phyloP scores from a whole-genome alignment of 2,329 filamentous ascomycete species.

The Penicillium occitanis region DNA sequence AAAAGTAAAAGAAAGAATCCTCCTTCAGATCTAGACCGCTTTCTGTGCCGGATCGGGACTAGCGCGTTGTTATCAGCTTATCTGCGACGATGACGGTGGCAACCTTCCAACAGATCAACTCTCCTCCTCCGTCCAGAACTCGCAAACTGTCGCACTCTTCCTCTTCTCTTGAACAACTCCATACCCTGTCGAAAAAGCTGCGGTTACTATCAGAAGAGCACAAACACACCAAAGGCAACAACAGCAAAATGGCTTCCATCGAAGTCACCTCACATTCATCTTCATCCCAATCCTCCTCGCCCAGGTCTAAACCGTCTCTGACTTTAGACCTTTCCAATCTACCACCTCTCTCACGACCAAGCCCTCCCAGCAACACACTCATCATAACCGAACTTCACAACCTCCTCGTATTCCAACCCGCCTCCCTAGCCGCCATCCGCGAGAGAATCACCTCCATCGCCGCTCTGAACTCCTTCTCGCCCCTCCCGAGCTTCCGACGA shows the following conservation, averaged over 20 bases:
- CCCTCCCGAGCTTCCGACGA: conserved; percentile 51
- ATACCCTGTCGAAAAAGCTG: conserved; percentile 5
- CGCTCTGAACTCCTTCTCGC: conserved; percentile 52
- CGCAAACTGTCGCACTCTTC: conserved; percentile 14
- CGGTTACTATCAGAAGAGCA: conserved; percentile 6
- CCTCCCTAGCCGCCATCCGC: conserved; percentile 45
- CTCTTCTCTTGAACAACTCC: neutral
- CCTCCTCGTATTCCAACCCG: conserved; percentile 48
- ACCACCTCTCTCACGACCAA: conserved; percentile 46
- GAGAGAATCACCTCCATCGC: conserved; percentile 43
- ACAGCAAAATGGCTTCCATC: conserved; percentile 25
- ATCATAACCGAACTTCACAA: conserved; percentile 52
- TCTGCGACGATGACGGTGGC: conserved; percentile 19
- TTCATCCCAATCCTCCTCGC: conserved; percentile 27
- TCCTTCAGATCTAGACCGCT: conserved; percentile 11
- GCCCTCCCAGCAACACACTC: conserved; percentile 52
- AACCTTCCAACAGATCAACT: conserved; percentile 7
- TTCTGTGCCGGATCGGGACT: neutral
- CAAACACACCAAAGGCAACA: conserved; percentile 2
- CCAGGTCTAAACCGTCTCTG: conserved; percentile 38
- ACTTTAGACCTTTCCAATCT: conserved; percentile 49
- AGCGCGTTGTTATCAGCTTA: conserved; percentile 15
- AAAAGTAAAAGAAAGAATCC: neutral
- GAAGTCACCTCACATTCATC: conserved; percentile 20
- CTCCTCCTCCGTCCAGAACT: neutral